Conservation (phyloP, 169 alveolate genomes). For the Plasmodium falciparum region DNA sequence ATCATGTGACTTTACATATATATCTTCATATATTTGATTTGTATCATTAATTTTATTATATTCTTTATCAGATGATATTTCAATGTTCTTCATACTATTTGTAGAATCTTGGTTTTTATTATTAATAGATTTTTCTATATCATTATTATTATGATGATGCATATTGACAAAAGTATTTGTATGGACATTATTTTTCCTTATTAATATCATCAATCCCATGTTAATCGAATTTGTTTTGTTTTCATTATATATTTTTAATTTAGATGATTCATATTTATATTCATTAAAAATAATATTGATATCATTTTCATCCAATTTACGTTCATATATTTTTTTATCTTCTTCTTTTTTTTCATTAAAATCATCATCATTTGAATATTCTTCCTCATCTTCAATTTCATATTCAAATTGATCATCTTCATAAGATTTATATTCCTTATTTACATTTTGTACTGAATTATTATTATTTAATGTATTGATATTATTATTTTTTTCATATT, state of each 20-base stretch:
- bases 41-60: background rate
- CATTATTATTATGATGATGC: too few species aligned
- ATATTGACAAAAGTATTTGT: too few species aligned
- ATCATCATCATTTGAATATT: slow-evolving; percentile 3
- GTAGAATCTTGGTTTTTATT: too few species aligned
- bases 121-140: too few species aligned
- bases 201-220: slow-evolving; percentile 60
- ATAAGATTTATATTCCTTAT: background rate
- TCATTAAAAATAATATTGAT: slow-evolving; percentile 43
- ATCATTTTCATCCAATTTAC: slow-evolving; percentile 27
- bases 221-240: slow-evolving; percentile 33
- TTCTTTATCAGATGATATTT: too few species aligned
- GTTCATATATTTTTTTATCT: slow-evolving; percentile 15
- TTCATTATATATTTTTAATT: background rate
- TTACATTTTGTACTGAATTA: slow-evolving; percentile 4
- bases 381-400: slow-evolving; percentile 28
- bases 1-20: slow-evolving; percentile 37
- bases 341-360: slow-evolving; percentile 2
- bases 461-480: slow-evolving; percentile 14
- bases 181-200: slow-evolving; percentile 4
- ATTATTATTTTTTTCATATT: slow-evolving; percentile 49
- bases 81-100: too few species aligned
- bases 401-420: slow-evolving; percentile 10
- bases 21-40: slow-evolving; percentile 23
- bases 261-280: slow-evolving; percentile 9